Evolutionary conservation across 257 asterid genomes (phyloP).

Genomic region (Solanum ossicruentum): DNA sequence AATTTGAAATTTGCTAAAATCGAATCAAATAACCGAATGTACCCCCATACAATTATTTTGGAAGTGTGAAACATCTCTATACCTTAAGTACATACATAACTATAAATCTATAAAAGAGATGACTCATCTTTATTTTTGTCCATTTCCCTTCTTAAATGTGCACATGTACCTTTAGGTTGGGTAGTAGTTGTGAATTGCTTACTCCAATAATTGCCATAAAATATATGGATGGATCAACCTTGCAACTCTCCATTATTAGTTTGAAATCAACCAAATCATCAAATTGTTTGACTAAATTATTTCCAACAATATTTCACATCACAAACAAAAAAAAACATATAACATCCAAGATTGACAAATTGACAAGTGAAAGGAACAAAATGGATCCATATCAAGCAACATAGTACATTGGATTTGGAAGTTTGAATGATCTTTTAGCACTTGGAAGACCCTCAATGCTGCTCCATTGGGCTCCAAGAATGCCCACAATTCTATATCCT

Average conservation of each 20-base stretch:
- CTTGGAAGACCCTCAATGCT: conserved; percentile 54
- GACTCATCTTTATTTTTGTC: neutral
- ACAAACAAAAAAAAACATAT: neutral
- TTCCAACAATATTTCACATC: neutral
- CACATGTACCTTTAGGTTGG: neutral
- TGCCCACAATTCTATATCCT: conserved; percentile 53
- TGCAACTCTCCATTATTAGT: neutral
- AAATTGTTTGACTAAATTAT: neutral
- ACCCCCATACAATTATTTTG: neutral
- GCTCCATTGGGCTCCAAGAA: conserved; percentile 73
- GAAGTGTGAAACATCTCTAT: neutral
- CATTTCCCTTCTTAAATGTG: neutral
- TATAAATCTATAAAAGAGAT: neutral
- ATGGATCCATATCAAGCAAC: conserved; percentile 22
- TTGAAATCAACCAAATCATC: neutral
- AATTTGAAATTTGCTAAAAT: no score
- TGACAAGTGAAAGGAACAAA: neutral
- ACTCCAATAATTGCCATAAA: neutral
- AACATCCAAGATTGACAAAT: neutral
- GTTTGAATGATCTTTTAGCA: conserved; percentile 53
- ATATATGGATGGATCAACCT: neutral
- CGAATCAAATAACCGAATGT: no score
- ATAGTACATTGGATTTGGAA: conserved; percentile 64
- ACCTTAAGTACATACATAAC: no score
- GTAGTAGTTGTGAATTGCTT: neutral